phyloP scores from a whole-genome alignment of 176 grass and related monocot genomes.

The Bonia amplexicaulis region DNA sequence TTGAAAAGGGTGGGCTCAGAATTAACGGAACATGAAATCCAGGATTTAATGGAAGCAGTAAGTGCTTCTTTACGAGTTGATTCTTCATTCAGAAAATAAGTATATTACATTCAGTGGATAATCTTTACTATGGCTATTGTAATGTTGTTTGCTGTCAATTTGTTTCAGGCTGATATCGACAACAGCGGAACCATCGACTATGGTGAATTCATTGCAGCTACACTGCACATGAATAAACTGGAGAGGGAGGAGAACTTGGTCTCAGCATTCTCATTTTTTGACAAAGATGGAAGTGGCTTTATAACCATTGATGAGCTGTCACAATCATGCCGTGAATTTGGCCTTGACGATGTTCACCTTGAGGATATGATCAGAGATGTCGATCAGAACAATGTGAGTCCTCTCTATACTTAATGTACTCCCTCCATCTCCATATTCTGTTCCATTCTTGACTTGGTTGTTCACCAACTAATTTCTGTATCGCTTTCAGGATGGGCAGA shows the following conservation, averaged over 20 bases:
- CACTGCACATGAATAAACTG: constrained; percentile 91
- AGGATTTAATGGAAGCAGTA: constrained; percentile 88
- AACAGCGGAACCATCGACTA: constrained; percentile 86
- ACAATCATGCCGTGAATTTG: constrained; percentile 74
- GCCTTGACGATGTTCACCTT: constrained; percentile 78
- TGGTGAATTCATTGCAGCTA: constrained; percentile 92
- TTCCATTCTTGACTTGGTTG: background rate
- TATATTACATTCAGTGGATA: background rate
- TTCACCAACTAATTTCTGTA: background rate
- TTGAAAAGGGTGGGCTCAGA: constrained; percentile 94
- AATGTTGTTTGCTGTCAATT: constrained; percentile 9
- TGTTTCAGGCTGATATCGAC: constrained; percentile 78
- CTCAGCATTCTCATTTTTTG: constrained; percentile 87
- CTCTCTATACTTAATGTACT: background rate
- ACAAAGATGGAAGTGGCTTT: constrained; percentile 93
- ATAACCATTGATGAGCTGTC: constrained; percentile 96
- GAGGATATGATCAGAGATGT: constrained; percentile 96
- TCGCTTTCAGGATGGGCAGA: constrained; percentile 83
- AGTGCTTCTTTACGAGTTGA: constrained; percentile 21
- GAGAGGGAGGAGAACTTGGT: constrained; percentile 91
- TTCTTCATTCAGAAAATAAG: background rate
- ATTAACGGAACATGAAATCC: constrained; percentile 88
- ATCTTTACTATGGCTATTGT: background rate
- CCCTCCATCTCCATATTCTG: background rate
- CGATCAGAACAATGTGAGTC: constrained; percentile 81